Conservation (phyloP, 129 eudicot species). For the Dittrichia graveolens region DNA sequence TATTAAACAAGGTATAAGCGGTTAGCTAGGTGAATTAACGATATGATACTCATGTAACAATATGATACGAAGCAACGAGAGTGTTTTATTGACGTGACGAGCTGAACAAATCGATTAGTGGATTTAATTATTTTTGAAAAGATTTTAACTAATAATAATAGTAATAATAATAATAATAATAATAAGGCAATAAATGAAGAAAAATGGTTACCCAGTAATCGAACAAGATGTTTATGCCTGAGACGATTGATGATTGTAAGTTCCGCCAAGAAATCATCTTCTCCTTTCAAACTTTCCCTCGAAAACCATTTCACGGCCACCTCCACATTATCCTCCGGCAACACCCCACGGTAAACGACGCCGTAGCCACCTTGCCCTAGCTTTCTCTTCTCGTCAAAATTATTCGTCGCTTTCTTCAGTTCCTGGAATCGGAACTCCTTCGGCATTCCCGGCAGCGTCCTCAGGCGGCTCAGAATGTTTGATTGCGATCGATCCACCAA, state of each 20-base stretch:
- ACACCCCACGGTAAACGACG: constrained; percentile 62
- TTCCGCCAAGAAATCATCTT: constrained; percentile 91
- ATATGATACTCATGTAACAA: no score
- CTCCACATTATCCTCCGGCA: constrained; percentile 60
- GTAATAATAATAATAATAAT: no score
- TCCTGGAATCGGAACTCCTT: constrained; percentile 67
- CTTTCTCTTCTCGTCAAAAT: constrained; percentile 73
- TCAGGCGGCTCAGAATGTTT: constrained; percentile 56
- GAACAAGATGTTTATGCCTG: constrained; percentile 83
- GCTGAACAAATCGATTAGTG: no score
- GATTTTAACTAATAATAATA: not conserved
- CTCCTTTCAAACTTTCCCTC: constrained; percentile 72
- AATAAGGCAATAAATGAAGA: not conserved
- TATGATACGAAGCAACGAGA: no score
- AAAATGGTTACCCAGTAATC: constrained; percentile 61
- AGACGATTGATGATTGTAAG: constrained; percentile 90
- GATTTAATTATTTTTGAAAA: not conserved
- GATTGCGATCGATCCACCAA: constrained; percentile 32
- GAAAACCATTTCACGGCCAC: constrained; percentile 86
- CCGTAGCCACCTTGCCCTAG: constrained; percentile 94
- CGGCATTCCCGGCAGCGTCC: constrained; percentile 78
- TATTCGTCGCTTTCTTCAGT: constrained; percentile 79
- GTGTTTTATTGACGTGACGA: no score
- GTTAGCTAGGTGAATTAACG: no score
- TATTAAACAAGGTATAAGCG: no score